Percentiles rank a stretch among this genome's conserved stretches.
Evolutionary conservation across 371 early-diverging fungal species (phyloP).

Genomic region (Syncephalis fuscata): DNA sequence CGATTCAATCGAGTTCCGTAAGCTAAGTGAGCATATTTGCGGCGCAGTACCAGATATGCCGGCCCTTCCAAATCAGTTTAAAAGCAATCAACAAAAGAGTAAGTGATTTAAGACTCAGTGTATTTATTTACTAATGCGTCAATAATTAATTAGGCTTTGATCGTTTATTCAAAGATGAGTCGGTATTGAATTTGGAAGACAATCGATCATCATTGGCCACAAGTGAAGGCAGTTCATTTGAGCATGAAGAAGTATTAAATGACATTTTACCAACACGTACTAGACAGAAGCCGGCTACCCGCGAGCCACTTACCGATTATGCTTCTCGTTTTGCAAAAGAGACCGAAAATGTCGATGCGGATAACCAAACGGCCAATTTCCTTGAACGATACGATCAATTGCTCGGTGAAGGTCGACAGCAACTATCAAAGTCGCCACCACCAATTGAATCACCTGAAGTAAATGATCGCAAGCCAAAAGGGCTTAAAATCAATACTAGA

Average conservation of each 20-base stretch:
- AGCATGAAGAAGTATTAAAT: neutral
- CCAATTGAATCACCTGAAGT: too few relatives aligned
- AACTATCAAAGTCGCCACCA: too few relatives aligned
- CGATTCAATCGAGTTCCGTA: conserved; percentile 30
- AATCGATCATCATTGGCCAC: neutral
- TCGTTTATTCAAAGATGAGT: neutral
- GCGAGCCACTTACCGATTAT: too few relatives aligned
- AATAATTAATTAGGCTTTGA: neutral
- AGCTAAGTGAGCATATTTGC: conserved; percentile 36
- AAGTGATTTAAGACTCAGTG: neutral
- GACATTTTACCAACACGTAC: too few relatives aligned
- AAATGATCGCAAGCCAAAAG: too few relatives aligned
- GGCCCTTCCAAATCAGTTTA: conserved; percentile 20
- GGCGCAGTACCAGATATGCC: conserved; percentile 35
- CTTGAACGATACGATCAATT: too few relatives aligned
- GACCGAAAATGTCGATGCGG: too few relatives aligned
- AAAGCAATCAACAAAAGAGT: neutral
- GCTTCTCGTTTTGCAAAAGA: too few relatives aligned
- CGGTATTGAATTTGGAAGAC: neutral
- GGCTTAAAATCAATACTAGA: too few relatives aligned
- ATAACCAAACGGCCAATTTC: too few relatives aligned
- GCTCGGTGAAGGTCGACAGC: too few relatives aligned
- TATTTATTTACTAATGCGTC: neutral
- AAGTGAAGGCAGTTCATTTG: neutral
- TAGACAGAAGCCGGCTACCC: too few relatives aligned